These are phyloP conservation scores for Cryptosporidium viatorum DNA, from an alignment of 169 alveolate genomes.

Conservation along the genomic window DNA sequence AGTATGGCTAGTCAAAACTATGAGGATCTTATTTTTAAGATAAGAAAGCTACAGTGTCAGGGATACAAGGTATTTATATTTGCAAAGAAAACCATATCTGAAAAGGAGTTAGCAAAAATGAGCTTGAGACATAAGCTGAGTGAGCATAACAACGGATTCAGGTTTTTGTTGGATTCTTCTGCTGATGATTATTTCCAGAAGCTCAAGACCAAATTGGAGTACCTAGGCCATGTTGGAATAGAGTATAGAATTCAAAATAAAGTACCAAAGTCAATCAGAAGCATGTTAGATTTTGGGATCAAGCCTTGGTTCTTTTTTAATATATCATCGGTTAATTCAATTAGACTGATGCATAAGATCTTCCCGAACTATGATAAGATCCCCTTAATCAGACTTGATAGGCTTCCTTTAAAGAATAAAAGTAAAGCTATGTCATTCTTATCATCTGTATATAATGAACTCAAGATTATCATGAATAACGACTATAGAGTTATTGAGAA, in stretches of 20 bases:
- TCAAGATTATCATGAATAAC: conserved; percentile 18
- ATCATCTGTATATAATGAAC: conserved; percentile 24
- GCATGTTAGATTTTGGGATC: conserved; percentile 22
- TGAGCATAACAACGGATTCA: conserved; percentile 18
- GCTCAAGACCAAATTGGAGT: conserved; percentile 29
- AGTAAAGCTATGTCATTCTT: conserved; percentile 15
- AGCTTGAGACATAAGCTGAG: conserved; percentile 2
- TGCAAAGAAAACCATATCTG: conserved; percentile 43
- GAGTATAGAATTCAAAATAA: conserved; percentile 54
- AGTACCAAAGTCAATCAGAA: conserved; percentile 44
- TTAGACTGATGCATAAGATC: conserved; percentile 42
- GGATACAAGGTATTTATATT: conserved; percentile 61
- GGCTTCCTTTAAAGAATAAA: conserved; percentile 41
- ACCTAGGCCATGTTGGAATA: conserved; percentile 65
- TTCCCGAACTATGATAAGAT: conserved; percentile 44
- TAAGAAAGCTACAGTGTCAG: conserved; percentile 35
- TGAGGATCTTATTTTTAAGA: conserved; percentile 25
- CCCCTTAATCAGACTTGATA: conserved; percentile 57
- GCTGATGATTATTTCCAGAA: conserved; percentile 39
- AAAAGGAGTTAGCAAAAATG: not conserved
- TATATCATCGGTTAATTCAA: conserved; percentile 39
- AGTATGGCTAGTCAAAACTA: not conserved
- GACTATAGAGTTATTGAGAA: conserved; percentile 6
- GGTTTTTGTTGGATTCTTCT: conserved; percentile 48
- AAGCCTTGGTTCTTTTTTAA: conserved; percentile 70